Base-by-base conservation (phyloP, 2,329 filamentous ascomycete genomes). In the Monosporascus sp. region DNA sequence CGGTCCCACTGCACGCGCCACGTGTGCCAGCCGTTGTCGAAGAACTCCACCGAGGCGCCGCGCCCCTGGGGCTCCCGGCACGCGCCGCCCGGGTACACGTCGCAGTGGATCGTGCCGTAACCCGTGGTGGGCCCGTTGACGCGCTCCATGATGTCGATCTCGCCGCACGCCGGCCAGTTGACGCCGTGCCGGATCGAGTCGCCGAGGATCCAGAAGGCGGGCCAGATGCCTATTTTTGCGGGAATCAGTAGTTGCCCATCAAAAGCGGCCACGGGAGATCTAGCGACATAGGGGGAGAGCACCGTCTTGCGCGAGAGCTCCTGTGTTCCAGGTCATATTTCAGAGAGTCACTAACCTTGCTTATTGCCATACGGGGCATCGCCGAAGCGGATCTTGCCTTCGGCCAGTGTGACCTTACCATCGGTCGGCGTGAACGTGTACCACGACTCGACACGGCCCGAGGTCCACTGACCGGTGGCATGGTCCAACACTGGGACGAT, bases 191-290 rank as follows among this genome's bases (percentile, higher is more conserved):
- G 73, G 49, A 79, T 67, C 17, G 74, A 68, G 54, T 77, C 69
- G 11, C 78, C 78, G 1, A 80, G 71, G 51, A 78, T 66, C 78
- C 78, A 80, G 60, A 80, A 80, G 3, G 78, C 78, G 2, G 78
- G 77, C 78, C 78, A 80, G 57, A 80, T 69, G 14, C 78, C 43
- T 46, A 11, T 46, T 6, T 11, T 14, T 24, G 19, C 22, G 8
- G 11, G 17, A 22, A 20, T 44, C 20, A 44, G 20, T 8, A 20
- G 14, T 16, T 22, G 14, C 24, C 14, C 31, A 35, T 44, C n/a
- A 20, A 16, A 44, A 44, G 20, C 6, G 6, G 41, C n/a, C 8
- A 14, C 7, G 8, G 41, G 20, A 20, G 41, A 44, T 5, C 31
- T 31, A 35, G 31, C 31, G 31, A 35, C 11, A 14, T 14, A 35